Conservation (phyloP, 75 land plant genomes). For the Chamaecyparis obtusa region DNA sequence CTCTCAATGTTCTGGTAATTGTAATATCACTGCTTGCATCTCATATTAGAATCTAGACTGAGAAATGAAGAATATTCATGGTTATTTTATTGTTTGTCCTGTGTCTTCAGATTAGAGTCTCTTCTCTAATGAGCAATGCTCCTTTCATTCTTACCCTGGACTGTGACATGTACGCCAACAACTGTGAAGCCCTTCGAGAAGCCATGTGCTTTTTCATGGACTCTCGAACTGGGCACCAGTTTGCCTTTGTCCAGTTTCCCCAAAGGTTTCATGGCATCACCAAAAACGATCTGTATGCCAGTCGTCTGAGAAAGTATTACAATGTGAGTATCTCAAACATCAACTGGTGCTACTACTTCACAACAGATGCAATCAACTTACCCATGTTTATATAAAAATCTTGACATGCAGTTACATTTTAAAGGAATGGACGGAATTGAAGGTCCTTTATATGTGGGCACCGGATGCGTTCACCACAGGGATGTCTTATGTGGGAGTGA, state of each 20-base stretch:
- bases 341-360: not conserved
- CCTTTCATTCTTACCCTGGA: conserved; percentile 36
- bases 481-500: conserved; percentile 16
- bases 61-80: not conserved
- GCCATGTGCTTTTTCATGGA: conserved; percentile 40
- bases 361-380: no score
- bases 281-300: conserved; percentile 30
- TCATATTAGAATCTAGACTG: not conserved
- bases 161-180: conserved; percentile 41
- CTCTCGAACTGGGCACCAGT: conserved; percentile 14
- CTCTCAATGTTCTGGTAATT: conserved; percentile 50
- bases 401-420: not conserved
- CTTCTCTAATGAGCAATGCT: conserved; percentile 29
- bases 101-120: conserved; percentile 14
- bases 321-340: conserved; percentile 12
- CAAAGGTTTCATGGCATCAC: conserved; percentile 37
- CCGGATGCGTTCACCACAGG: conserved; percentile 26
- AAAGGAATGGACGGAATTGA: conserved; percentile 12
- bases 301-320: conserved; percentile 2
- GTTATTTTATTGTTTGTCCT: no score
- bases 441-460: conserved; percentile 19
- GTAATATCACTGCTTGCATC: no score
- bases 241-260: conserved; percentile 38
- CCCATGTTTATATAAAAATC: not conserved
- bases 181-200: conserved; percentile 27